phyloP scores from a whole-genome alignment of 805 yeast genomes.

The Candida cerambycidarum region DNA sequence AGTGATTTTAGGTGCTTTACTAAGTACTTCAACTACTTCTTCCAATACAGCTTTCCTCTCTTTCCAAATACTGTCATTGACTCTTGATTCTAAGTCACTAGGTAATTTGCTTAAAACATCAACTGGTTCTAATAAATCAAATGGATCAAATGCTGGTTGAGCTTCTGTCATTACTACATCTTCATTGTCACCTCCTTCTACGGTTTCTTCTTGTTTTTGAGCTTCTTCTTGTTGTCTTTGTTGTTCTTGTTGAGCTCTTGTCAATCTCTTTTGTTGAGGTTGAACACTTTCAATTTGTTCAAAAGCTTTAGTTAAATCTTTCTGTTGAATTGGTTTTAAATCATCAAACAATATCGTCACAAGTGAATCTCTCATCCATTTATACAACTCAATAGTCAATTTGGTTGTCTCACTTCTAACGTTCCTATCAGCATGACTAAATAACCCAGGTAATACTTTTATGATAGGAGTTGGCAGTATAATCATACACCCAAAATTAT shows the following conservation, averaged over 20 bases:
- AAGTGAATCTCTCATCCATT: slow-evolving; percentile 69
- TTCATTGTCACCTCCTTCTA: too few relatives aligned
- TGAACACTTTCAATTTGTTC: slow-evolving; percentile 42
- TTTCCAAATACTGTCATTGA: slow-evolving; percentile 78
- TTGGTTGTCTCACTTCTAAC: slow-evolving; percentile 78
- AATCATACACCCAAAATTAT: slow-evolving; percentile 61
- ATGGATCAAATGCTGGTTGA: slow-evolving; percentile 53
- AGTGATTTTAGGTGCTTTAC: slow-evolving; percentile 52
- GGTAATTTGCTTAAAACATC: slow-evolving; percentile 70
- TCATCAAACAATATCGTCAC: slow-evolving; percentile 61
- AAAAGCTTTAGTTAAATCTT: slow-evolving; percentile 72
- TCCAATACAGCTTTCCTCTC: slow-evolving; percentile 86
- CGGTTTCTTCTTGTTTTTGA: slow-evolving; percentile 16
- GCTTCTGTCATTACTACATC: slow-evolving; percentile 31
- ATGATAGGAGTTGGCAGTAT: slow-evolving; percentile 59
- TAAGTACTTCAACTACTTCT: slow-evolving; percentile 49
- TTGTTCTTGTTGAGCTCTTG: slow-evolving; percentile 44
- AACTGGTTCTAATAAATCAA: slow-evolving; percentile 67
- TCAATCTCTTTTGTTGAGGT: slow-evolving; percentile 55
- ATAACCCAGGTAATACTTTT: slow-evolving; percentile 61
- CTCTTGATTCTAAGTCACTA: slow-evolving; percentile 50
- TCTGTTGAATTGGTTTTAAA: slow-evolving; percentile 89
- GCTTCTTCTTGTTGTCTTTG: slow-evolving; percentile 6
- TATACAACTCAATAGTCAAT: slow-evolving; percentile 66
- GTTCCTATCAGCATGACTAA: slow-evolving; percentile 81